Conservation (phyloP, 768 basidiomycete genomes). For the Udeniomyces megalosporus region DNA sequence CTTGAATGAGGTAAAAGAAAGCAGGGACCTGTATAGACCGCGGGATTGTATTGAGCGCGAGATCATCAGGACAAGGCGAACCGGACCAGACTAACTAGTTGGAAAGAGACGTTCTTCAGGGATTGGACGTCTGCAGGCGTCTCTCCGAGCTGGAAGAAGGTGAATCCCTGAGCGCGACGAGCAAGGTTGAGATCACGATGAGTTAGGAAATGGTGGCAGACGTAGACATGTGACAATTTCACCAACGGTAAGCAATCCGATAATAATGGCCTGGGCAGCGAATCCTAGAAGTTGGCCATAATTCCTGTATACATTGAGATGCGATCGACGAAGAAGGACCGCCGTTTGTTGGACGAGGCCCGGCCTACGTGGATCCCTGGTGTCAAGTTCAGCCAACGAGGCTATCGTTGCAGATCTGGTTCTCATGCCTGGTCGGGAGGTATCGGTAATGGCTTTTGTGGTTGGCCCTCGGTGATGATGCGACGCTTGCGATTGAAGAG, state of each 20-base stretch:
- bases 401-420: background rate
- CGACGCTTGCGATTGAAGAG: background rate
- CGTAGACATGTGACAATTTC: background rate
- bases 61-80: slow-evolving; percentile 3
- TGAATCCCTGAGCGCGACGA: slow-evolving; percentile 24
- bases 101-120: slow-evolving; percentile 25
- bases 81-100: slow-evolving; percentile 15
- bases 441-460: too few species aligned
- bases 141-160: slow-evolving; percentile 31
- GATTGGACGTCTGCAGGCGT: slow-evolving; percentile 31
- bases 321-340: slow-evolving; percentile 22
- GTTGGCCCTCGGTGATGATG: background rate
- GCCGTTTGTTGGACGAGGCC: slow-evolving; percentile 22
- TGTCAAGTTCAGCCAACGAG: background rate
- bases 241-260: slow-evolving; percentile 24
- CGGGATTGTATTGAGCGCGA: background rate
- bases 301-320: slow-evolving; percentile 27
- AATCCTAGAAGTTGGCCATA: slow-evolving; percentile 16
- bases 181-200: background rate
- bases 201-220: background rate
- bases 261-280: slow-evolving; percentile 4
- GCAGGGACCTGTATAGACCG: background rate
- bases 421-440: background rate
- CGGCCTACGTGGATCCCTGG: slow-evolving; percentile 14
- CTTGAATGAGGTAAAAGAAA: background rate